phyloP scores from a whole-genome alignment of 1,284 basidiomycete genomes.

The Leucoagaricus sp. region DNA sequence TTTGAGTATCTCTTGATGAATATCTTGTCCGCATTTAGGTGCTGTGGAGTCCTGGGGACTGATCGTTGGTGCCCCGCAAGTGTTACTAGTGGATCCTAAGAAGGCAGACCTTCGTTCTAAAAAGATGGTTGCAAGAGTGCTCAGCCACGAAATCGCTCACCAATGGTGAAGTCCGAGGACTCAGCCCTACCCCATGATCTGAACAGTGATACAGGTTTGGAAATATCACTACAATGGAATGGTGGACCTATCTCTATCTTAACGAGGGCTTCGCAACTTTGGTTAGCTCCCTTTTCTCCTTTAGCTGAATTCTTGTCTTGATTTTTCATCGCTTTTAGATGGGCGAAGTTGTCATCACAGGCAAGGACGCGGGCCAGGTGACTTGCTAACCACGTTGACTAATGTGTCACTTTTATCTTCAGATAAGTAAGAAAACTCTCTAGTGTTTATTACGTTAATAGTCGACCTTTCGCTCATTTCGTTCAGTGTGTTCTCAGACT shows the following conservation, averaged over 20 bases:
- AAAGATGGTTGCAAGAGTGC: slow-evolving; percentile 80
- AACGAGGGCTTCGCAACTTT: slow-evolving; percentile 89
- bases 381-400: too few relatives aligned
- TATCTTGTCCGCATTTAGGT: too few relatives aligned
- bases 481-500: slow-evolving; percentile 75
- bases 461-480: not conserved
- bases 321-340: slow-evolving; percentile 46
- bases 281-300: slow-evolving; percentile 40
- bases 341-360: slow-evolving; percentile 90
- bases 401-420: too few relatives aligned
- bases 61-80: slow-evolving; percentile 87
- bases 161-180: slow-evolving; percentile 77
- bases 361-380: slow-evolving; percentile 40
- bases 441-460: not conserved
- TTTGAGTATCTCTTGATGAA: too few relatives aligned
- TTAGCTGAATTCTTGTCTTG: not conserved
- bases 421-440: slow-evolving; percentile 47
- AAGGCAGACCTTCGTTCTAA: slow-evolving; percentile 76
- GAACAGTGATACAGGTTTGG: slow-evolving; percentile 62
- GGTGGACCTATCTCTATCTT: slow-evolving; percentile 91
- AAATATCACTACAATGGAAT: slow-evolving; percentile 90
- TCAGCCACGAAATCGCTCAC: slow-evolving; percentile 84
- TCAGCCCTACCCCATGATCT: slow-evolving; percentile 5
- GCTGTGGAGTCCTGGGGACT: slow-evolving; percentile 98
- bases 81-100: slow-evolving; percentile 82